These are phyloP conservation scores for Tulasnella sp. DNA, from an alignment of 768 basidiomycete genomes.

Conservation along the genomic window DNA sequence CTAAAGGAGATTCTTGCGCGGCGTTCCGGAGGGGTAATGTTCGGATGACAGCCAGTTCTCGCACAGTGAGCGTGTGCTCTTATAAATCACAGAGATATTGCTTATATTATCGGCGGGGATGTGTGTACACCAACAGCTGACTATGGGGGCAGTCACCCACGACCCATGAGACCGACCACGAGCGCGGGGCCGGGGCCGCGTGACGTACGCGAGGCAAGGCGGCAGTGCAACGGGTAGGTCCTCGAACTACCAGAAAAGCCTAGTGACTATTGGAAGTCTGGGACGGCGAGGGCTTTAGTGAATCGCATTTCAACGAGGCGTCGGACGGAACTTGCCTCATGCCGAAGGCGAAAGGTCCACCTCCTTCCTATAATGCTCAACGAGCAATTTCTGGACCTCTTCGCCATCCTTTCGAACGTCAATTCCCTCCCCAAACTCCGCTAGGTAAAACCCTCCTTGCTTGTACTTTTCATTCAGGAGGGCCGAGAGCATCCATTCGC, in stretches of 20 bases:
- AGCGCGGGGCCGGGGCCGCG: neutral
- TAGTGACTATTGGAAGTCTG: neutral
- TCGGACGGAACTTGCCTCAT: neutral
- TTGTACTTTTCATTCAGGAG: neutral
- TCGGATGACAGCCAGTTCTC: neutral
- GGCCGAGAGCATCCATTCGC: constrained; percentile 13
- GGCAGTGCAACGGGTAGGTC: neutral
- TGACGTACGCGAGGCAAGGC: neutral
- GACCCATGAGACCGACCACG: neutral
- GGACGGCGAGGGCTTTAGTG: neutral
- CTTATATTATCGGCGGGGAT: neutral
- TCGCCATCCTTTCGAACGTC: neutral
- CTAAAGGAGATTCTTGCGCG: neutral
- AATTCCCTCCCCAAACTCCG: constrained; percentile 15
- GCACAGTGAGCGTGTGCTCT: neutral
- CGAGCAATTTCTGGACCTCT: neutral
- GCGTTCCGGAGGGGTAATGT: neutral
- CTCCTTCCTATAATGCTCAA: constrained; percentile 4
- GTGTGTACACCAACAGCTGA: neutral
- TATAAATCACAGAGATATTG: neutral
- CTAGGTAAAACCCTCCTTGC: constrained; percentile 9
- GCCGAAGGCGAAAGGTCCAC: neutral
- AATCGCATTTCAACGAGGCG: neutral
- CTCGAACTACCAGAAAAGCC: neutral
- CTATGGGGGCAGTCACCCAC: neutral